A percentile compares a stretch with the other conserved stretches of the same genome.
phyloP scores from a whole-genome alignment of 345 rosid species.

The Pistacia atlantica region DNA sequence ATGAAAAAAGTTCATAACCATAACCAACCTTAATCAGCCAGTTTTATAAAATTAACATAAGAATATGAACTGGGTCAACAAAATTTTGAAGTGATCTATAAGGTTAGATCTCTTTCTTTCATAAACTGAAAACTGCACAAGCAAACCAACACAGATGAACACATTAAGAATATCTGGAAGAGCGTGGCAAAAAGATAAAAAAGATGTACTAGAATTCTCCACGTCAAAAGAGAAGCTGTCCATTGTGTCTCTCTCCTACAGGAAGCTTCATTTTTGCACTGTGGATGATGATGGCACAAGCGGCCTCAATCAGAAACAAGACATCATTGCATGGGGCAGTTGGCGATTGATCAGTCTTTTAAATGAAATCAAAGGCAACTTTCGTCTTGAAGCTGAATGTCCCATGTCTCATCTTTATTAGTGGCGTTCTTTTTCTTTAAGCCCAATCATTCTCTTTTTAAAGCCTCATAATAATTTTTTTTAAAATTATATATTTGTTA shows the following conservation, averaged over 20 bases:
- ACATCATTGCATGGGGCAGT: background rate
- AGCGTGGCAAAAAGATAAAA: conserved; percentile 5
- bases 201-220: background rate
- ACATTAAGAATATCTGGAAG: background rate
- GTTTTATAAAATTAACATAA: background rate
- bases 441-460: no score
- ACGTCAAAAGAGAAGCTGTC: background rate
- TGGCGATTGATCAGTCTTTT: background rate
- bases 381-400: no score
- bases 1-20: no score
- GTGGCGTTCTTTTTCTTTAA: no score
- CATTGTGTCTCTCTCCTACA: background rate
- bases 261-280: conserved; percentile 8
- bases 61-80: background rate
- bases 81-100: background rate
- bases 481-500: no score
- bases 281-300: background rate
- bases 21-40: background rate
- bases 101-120: background rate
- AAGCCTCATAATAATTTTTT: no score
- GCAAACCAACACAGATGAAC: background rate
- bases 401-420: no score
- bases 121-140: background rate
- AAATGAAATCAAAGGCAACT: no score
- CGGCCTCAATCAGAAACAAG: background rate